phyloP scores from a whole-genome alignment of 2,329 filamentous ascomycete genomes.

The Fusarium drepaniforme region DNA sequence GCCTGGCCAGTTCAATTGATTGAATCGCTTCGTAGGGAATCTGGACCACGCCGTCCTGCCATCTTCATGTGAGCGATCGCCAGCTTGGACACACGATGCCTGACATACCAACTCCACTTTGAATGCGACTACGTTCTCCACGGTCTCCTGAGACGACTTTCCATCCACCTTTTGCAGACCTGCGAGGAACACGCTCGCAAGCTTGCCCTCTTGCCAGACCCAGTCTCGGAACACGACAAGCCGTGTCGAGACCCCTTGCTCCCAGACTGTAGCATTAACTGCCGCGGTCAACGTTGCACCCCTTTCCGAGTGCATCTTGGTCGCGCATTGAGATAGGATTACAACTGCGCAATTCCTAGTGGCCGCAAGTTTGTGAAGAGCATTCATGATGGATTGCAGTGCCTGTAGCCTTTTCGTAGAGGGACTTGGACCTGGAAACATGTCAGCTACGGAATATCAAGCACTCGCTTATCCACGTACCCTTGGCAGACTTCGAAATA shows the following conservation, averaged over 20 bases:
- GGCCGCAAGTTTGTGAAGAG: constrained; percentile 81
- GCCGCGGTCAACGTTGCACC: constrained; percentile 80
- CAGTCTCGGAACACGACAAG: constrained; percentile 86
- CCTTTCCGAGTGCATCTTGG: constrained; percentile 77
- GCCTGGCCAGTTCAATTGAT: constrained; percentile 51
- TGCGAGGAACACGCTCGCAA: constrained; percentile 67
- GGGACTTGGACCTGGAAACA: constrained; percentile 49
- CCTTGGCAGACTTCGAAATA: constrained; percentile 54
- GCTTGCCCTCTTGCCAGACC: constrained; percentile 62
- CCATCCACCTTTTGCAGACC: constrained; percentile 76
- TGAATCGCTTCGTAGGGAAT: constrained; percentile 56
- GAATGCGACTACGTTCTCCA: constrained; percentile 63
- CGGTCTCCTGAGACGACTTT: constrained; percentile 53
- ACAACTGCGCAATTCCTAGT: constrained; percentile 80
- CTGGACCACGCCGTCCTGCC: constrained; percentile 58
- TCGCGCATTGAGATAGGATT: constrained; percentile 83
- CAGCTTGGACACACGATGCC: constrained; percentile 24
- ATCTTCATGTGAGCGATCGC: constrained; percentile 38
- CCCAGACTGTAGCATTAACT: constrained; percentile 83
- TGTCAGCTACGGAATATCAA: constrained; percentile 17
- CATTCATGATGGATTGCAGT: constrained; percentile 74
- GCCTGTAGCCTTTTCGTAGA: constrained; percentile 62
- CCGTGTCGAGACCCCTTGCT: constrained; percentile 79
- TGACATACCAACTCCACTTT: constrained; percentile 58
- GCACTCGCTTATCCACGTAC: constrained; percentile 42